Conservation (phyloP, 768 basidiomycete species). For the Floccularia luteovirens region DNA sequence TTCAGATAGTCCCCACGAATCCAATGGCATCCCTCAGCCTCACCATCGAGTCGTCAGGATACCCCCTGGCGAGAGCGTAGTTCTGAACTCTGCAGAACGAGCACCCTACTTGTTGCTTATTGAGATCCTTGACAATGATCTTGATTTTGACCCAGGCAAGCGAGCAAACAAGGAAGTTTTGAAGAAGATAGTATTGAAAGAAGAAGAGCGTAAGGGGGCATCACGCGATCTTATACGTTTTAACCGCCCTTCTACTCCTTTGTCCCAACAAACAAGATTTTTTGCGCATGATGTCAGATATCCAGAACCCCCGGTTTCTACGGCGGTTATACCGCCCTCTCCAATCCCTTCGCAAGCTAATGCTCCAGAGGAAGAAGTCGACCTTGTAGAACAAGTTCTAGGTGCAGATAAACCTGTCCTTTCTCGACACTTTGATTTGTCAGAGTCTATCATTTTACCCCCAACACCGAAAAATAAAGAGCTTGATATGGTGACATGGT, state of each 20-base stretch:
- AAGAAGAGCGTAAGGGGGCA: conserved; percentile 49
- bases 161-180: conserved; percentile 82
- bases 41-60: conserved; percentile 97
- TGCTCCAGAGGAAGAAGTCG: conserved; percentile 74
- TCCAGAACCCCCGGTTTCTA: not conserved
- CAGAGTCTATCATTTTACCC: conserved; percentile 79
- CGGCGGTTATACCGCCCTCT: no score
- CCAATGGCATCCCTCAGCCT: conserved; percentile 39
- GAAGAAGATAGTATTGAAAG: conserved; percentile 65
- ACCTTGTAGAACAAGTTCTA: conserved; percentile 94
- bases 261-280: conserved; percentile 12
- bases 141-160: conserved; percentile 86
- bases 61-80: conserved; percentile 95
- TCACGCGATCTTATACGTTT: conserved; percentile 50
- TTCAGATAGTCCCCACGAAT: conserved; percentile 42
- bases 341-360: conserved; percentile 12
- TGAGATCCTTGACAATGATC: conserved; percentile 83
- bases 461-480: conserved; percentile 83
- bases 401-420: conserved; percentile 71
- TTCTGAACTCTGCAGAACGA: conserved; percentile 94
- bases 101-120: conserved; percentile 91
- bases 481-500: conserved; percentile 83
- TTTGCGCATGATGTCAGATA: conserved; percentile 13
- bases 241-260: conserved; percentile 12
- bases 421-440: conserved; percentile 65